Conservation (phyloP, 345 rosid genomes). For the Psidium guajava region DNA sequence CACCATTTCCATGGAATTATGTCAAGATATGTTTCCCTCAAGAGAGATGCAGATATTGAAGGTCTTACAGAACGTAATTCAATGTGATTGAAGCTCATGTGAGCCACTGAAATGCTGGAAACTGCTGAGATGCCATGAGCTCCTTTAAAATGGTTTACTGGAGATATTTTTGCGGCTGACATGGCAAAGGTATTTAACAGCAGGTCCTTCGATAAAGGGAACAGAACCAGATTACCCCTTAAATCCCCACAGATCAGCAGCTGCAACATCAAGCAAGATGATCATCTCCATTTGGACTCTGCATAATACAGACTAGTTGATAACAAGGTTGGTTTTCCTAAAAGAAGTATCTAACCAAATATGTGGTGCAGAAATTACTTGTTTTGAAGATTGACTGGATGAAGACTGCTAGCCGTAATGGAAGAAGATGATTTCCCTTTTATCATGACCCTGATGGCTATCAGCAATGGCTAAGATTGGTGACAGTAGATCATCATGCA, state of each 20-base stretch:
- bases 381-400: background rate
- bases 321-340: background rate
- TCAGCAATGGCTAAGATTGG: background rate
- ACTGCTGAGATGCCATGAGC: slow-evolving; percentile 94
- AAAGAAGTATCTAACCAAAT: background rate
- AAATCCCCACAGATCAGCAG: slow-evolving; percentile 91
- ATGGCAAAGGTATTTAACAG: slow-evolving; percentile 17
- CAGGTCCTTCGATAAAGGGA: slow-evolving; percentile 48
- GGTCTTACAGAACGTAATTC: slow-evolving; percentile 75
- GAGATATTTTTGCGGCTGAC: slow-evolving; percentile 38
- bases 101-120: slow-evolving; percentile 53
- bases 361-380: background rate
- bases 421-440: background rate
- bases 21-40: background rate
- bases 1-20: background rate
- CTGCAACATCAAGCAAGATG: slow-evolving; percentile 24
- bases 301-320: background rate
- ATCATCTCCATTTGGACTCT: background rate
- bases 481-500: background rate
- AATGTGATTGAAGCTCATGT: slow-evolving; percentile 33
- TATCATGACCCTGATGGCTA: background rate
- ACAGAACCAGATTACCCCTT: slow-evolving; percentile 81
- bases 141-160: slow-evolving; percentile 68
- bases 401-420: background rate
- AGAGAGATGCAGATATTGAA: background rate